Evolutionary conservation across 768 basidiomycete species (phyloP).

Genomic region (Suillus bovinus): DNA sequence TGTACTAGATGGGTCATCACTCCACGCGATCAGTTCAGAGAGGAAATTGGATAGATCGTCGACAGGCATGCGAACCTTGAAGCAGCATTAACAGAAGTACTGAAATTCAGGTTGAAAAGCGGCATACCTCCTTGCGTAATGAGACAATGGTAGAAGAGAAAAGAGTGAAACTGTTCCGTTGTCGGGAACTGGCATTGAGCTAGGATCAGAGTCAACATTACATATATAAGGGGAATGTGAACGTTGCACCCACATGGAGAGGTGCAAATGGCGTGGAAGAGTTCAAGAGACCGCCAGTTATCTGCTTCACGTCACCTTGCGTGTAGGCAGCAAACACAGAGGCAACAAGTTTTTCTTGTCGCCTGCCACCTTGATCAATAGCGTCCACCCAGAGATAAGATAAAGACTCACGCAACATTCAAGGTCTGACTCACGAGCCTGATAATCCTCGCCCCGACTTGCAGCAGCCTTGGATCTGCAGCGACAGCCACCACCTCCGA

Average conservation of each 20-base stretch:
- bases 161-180: constrained; percentile 66
- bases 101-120: neutral
- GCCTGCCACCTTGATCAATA: constrained; percentile 33
- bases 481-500: constrained; percentile 25
- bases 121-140: constrained; percentile 62
- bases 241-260: constrained; percentile 44
- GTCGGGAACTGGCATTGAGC: constrained; percentile 27
- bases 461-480: constrained; percentile 37
- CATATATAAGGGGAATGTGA: neutral
- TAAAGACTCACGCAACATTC: constrained; percentile 57
- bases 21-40: constrained; percentile 59
- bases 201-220: constrained; percentile 11
- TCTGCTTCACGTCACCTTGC: constrained; percentile 42
- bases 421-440: constrained; percentile 66
- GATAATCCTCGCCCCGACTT: constrained; percentile 62
- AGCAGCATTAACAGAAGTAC: constrained; percentile 5
- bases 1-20: constrained; percentile 46
- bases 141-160: constrained; percentile 68
- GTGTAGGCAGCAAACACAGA: constrained; percentile 42
- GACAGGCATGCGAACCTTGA: constrained; percentile 55
- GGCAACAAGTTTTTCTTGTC: constrained; percentile 59
- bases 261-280: constrained; percentile 43
- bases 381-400: constrained; percentile 3
- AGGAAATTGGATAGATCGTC: constrained; percentile 52
- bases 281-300: constrained; percentile 58